phyloP scores from a whole-genome alignment of 129 eudicot species.

The Chrysanthemum seticuspe region DNA sequence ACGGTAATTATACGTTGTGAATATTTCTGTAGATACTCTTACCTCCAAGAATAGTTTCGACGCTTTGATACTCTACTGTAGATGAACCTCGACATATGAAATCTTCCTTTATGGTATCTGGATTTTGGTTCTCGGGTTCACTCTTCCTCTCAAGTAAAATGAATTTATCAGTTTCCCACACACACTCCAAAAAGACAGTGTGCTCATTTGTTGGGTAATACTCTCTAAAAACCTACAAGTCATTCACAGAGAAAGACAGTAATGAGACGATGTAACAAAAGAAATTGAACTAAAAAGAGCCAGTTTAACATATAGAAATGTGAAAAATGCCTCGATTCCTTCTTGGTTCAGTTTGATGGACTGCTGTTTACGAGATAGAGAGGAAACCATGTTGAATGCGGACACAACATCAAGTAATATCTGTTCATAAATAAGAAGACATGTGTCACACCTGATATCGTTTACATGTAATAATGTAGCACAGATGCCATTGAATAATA shows the following conservation, averaged over 20 bases:
- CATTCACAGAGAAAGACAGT: not conserved
- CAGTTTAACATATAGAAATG: not conserved
- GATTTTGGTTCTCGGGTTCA: constrained; percentile 27
- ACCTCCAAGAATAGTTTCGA: constrained; percentile 74
- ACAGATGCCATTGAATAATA: not conserved
- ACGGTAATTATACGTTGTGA: too few relatives aligned
- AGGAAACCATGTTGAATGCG: constrained; percentile 61
- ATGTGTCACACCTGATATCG: not conserved
- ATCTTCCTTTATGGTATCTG: constrained; percentile 33
- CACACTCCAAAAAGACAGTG: constrained; percentile 52
- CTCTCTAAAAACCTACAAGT: constrained; percentile 69
- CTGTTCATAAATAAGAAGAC: constrained; percentile 37
- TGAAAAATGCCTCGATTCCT: constrained; percentile 66
- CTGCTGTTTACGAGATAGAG: constrained; percentile 62
- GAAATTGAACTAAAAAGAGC: not conserved
- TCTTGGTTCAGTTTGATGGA: constrained; percentile 57
- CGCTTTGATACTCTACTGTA: constrained; percentile 47
- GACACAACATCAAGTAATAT: constrained; percentile 67
- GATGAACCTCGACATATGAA: constrained; percentile 33
- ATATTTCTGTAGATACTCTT: constrained; percentile 10
- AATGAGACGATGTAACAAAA: not conserved
- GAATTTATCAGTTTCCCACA: constrained; percentile 73
- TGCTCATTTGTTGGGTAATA: constrained; percentile 59
- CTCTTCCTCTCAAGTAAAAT: constrained; percentile 49
- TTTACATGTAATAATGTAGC: not conserved